Base-by-base conservation (phyloP, 208 protist species). In the Crithidia sp. region DNA sequence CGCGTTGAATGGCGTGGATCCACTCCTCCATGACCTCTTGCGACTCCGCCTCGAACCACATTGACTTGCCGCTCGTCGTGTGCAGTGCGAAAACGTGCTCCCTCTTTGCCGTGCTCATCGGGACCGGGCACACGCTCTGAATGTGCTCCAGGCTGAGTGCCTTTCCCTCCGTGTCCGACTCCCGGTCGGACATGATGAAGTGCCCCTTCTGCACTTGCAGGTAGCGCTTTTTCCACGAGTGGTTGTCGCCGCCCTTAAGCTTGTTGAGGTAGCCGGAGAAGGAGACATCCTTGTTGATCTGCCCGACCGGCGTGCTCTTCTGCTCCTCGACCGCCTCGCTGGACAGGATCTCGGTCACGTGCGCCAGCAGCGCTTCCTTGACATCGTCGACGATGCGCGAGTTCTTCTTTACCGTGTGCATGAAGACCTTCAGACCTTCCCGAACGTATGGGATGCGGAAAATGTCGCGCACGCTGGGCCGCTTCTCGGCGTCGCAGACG, bases 351-450 rank as follows among this genome's bases (percentile, higher is more conserved):
- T 87, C 86, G 3, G 76, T 85, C 10, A 91, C 84, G 63, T 95
- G 87, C 14, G 53, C 52, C 52, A 90, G 64, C 41, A 95, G 67
- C 14, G 84, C 81, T 7, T 86, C 77, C 66, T 95, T 93, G 10
- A 92, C 74, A 17, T 63, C 59, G 16, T 89, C 83, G n/a, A 79
- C 63, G 41, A 95, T 93, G 41, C 86, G 81, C 7, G 78, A 76
- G 71, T 93, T 95, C 77, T 90, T 95, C 66, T 91, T 91, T 19
- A 95, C 72, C 0, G 87, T 92, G 66, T 90, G 86, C 81, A 91
- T 87, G 66, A 95, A 93, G 0, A 95, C 82, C 65, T 93, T 92
- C 45, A 95, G 79, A 16, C 90, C 90, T 52, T 95, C 86, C 9
- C 77, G 84, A 7, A 95, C 75, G 60, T 92, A 95, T 13, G 90